phyloP scores from a whole-genome alignment of 192 early-diverging fungal species.

The Coemansia reversa region DNA sequence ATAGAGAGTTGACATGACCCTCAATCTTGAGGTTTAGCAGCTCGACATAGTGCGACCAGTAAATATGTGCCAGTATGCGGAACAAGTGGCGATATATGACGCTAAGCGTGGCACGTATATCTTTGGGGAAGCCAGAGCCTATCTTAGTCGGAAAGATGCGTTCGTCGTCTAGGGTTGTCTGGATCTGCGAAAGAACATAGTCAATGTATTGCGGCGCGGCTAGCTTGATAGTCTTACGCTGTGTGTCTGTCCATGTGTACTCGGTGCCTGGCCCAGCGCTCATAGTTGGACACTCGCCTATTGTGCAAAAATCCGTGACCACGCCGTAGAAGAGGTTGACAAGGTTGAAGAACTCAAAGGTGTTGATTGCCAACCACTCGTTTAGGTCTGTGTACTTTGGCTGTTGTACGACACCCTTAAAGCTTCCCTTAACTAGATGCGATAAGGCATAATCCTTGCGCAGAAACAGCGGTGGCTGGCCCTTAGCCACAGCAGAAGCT shows the following conservation, averaged over 20 bases:
- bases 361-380: constrained; percentile 90
- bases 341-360: constrained; percentile 93
- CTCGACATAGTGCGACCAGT: constrained; percentile 85
- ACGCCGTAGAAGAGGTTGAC: constrained; percentile 88
- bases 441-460: constrained; percentile 70
- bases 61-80: constrained; percentile 92
- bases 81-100: constrained; percentile 83
- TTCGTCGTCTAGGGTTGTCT: constrained; percentile 86
- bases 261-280: constrained; percentile 77
- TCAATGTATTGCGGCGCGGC: constrained; percentile 96
- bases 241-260: constrained; percentile 90
- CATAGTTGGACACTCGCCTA: constrained; percentile 80
- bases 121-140: constrained; percentile 83
- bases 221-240: constrained; percentile 75
- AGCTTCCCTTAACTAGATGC: constrained; percentile 84
- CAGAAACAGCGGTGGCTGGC: constrained; percentile 55
- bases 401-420: constrained; percentile 84
- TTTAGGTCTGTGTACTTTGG: constrained; percentile 90
- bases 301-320: constrained; percentile 86
- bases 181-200: constrained; percentile 85
- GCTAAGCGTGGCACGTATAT: constrained; percentile 67
- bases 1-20: constrained; percentile 91
- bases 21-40: constrained; percentile 81
- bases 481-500: constrained; percentile 20
- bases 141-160: constrained; percentile 90